These are phyloP conservation scores for Inga oerstediana DNA, from an alignment of 306 rosid genomes.

Conservation along the genomic window DNA sequence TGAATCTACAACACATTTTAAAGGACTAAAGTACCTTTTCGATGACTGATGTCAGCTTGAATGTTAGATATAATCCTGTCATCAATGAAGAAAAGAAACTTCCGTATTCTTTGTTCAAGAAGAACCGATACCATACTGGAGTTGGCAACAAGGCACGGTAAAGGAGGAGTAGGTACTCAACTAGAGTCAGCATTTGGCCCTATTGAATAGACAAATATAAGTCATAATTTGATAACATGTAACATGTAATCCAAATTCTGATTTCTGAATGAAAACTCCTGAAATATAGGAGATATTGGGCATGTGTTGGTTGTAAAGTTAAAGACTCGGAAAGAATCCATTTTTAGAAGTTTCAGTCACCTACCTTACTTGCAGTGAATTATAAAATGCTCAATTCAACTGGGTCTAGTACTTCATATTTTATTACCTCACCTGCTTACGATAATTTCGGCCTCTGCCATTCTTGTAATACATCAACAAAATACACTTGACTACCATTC, in stretches of 20 bases:
- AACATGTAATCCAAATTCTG: neutral
- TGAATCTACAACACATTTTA: constrained; percentile 11
- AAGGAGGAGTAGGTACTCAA: constrained; percentile 83
- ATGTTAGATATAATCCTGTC: constrained; percentile 94
- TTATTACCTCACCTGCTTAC: constrained; percentile 80
- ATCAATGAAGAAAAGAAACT: constrained; percentile 91
- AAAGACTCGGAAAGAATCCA: neutral
- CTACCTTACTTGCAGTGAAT: constrained; percentile 10
- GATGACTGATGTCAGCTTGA: constrained; percentile 93
- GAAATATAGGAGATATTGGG: constrained; percentile 13
- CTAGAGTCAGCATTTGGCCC: constrained; percentile 96
- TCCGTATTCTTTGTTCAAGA: constrained; percentile 97
- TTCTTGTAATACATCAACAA: constrained; percentile 88
- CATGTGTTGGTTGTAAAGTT: neutral
- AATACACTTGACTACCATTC: constrained; percentile 79
- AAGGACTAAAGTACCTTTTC: constrained; percentile 69
- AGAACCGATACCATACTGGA: constrained; percentile 99
- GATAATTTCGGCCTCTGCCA: constrained; percentile 86
- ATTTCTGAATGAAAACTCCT: constrained; percentile 21
- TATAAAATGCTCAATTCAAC: neutral
- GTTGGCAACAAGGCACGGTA: constrained; percentile 97
- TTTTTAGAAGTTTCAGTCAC: constrained; percentile 16
- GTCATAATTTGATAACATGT: constrained; percentile 33
- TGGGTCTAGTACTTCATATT: constrained; percentile 18
- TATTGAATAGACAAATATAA: constrained; percentile 38